phyloP scores from a whole-genome alignment of 176 grass and related monocot genomes.

The Zea mays region Zm-B73-REFERENCE-NAM-5.0 NC_050096.1:299596001-299596500 shows the following conservation, averaged over 20 bases:
- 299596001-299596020: constrained; percentile 42
- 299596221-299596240: constrained; percentile 41
- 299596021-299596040: constrained; percentile 21
- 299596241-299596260: constrained; percentile 53
- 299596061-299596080: too few species aligned
- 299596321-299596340: constrained; percentile 40
- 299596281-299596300: constrained; percentile 18
- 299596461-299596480: background rate
- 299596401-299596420: constrained; percentile 10
- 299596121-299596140: constrained; percentile 22
- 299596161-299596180: constrained; percentile 26
- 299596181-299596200: constrained; percentile 7
- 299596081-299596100: background rate
- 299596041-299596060: constrained; percentile 41
- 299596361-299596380: constrained; percentile 44
- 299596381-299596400: background rate
- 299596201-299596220: background rate
- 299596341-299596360: constrained; percentile 47
- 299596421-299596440: background rate
- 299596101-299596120: background rate
- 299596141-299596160: constrained; percentile 2
- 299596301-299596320: background rate
- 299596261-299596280: constrained; percentile 25
- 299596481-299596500: background rate
- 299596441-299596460: background rate